Evolutionary conservation across 345 rosid genomes (phyloP).

Genomic region (Sisymbrium altissimum): DNA sequence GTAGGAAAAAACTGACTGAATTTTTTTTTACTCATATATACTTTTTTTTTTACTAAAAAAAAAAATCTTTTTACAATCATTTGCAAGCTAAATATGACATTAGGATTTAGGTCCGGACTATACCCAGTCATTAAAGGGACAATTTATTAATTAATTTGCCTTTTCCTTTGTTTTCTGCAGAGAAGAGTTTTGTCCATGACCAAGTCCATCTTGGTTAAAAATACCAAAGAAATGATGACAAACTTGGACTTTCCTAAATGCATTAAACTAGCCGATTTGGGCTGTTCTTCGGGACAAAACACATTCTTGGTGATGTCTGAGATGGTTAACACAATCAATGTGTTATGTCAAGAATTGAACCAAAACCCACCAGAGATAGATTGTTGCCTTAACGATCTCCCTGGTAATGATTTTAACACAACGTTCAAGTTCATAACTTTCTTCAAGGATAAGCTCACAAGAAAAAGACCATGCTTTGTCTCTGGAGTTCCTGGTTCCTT

Average conservation of each 20-base stretch:
- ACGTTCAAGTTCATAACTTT: constrained; percentile 26
- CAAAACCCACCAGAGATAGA: constrained; percentile 29
- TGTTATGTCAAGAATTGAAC: background rate
- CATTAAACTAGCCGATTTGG: constrained; percentile 43
- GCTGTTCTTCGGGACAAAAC: constrained; percentile 53
- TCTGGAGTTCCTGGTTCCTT: constrained; percentile 50
- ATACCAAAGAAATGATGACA: constrained; percentile 8
- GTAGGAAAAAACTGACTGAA: too few species aligned
- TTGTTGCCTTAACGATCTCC: constrained; percentile 46
- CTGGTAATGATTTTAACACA: constrained; percentile 45
- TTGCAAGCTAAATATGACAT: too few species aligned
- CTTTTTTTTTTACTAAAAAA: too few species aligned
- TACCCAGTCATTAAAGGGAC: too few species aligned
- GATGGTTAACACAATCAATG: constrained; percentile 14
- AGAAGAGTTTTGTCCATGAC: constrained; percentile 21
- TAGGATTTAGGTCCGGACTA: too few species aligned
- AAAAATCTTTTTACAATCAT: too few species aligned
- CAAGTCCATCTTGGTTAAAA: constrained; percentile 12
- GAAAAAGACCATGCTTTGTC: constrained; percentile 22
- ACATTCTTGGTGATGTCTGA: constrained; percentile 30
- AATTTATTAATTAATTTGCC: background rate
- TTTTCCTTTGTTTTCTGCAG: background rate
- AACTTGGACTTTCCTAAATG: constrained; percentile 16
- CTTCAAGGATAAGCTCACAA: background rate
- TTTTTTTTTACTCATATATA: too few species aligned